Percentiles rank a stretch among this genome's conserved stretches.
phyloP scores from a whole-genome alignment of 306 rosid species.

The Malus fusca region DNA sequence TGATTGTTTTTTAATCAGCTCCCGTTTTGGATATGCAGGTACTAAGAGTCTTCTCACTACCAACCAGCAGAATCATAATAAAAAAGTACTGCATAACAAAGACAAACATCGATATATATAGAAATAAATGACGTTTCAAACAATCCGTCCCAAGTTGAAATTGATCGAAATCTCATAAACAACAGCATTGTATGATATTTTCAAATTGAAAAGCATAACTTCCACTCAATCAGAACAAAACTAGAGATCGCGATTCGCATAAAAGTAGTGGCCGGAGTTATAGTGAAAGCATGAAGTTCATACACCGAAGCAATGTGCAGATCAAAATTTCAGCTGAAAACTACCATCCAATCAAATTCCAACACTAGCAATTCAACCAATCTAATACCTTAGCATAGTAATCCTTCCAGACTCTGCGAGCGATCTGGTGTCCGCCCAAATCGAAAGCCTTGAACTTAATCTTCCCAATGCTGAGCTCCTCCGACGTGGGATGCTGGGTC shows the following conservation, averaged over 20 bases:
- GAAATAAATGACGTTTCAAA: neutral
- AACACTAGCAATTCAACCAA: neutral
- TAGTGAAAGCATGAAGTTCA: neutral
- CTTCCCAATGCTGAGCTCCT: constrained; percentile 87
- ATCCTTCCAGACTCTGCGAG: constrained; percentile 95
- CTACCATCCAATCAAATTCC: neutral
- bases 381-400: constrained; percentile 71
- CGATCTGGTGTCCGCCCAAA: constrained; percentile 93
- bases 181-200: neutral
- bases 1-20: too few species aligned
- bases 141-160: neutral
- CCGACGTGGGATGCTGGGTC: constrained; percentile 85
- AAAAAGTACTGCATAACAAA: neutral
- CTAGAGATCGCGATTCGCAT: neutral
- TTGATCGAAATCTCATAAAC: neutral
- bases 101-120: neutral
- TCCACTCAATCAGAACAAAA: neutral
- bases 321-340: neutral
- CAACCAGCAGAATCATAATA: too few species aligned
- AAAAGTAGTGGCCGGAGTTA: too few species aligned
- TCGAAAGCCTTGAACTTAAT: constrained; percentile 94
- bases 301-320: neutral
- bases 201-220: neutral
- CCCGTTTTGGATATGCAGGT: too few species aligned
- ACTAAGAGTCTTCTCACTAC: too few species aligned